Evolutionary conservation across 1,139 yeast genomes (phyloP).

Genomic region (Scheffersomyces insectosa): DNA sequence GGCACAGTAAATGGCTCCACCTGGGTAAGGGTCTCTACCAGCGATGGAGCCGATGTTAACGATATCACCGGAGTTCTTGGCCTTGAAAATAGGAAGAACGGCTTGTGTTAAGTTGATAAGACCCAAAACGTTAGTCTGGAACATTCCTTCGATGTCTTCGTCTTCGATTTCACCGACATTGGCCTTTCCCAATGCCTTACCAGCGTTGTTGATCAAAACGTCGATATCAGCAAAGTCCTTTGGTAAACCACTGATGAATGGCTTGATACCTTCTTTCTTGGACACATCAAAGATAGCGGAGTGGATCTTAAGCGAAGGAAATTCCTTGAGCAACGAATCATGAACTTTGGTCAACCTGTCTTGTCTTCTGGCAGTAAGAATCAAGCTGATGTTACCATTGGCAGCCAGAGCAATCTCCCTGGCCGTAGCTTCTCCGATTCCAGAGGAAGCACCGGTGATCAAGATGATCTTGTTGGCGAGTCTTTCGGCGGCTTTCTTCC

Average conservation of each 20-base stretch:
- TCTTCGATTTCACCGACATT: slow-evolving; percentile 33
- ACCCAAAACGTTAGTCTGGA: slow-evolving; percentile 44
- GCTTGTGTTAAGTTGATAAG: slow-evolving; percentile 42
- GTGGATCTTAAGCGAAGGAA: slow-evolving; percentile 28
- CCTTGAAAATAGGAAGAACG: slow-evolving; percentile 43
- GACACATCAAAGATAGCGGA: slow-evolving; percentile 36
- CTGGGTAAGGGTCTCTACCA: slow-evolving; percentile 87
- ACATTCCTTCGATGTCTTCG: slow-evolving; percentile 39
- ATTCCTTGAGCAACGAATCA: slow-evolving; percentile 23
- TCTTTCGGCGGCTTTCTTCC: slow-evolving; percentile 56
- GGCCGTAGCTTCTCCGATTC: slow-evolving; percentile 52
- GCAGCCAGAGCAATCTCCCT: slow-evolving; percentile 39
- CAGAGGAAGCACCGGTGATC: slow-evolving; percentile 77
- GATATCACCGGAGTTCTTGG: slow-evolving; percentile 67
- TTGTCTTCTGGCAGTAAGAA: slow-evolving; percentile 44
- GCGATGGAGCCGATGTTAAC: slow-evolving; percentile 87
- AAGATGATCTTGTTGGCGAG: slow-evolving; percentile 60
- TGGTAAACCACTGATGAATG: slow-evolving; percentile 34
- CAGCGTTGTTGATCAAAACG: slow-evolving; percentile 45
- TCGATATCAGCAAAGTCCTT: slow-evolving; percentile 40
- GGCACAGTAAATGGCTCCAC: slow-evolving; percentile 87
- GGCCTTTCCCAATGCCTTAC: slow-evolving; percentile 44
- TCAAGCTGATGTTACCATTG: slow-evolving; percentile 37
- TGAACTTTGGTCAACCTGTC: slow-evolving; percentile 34
- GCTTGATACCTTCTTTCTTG: slow-evolving; percentile 32